These are phyloP conservation scores for Physaria fendleri DNA, from an alignment of 345 rosid genomes.

Conservation along the genomic window DNA sequence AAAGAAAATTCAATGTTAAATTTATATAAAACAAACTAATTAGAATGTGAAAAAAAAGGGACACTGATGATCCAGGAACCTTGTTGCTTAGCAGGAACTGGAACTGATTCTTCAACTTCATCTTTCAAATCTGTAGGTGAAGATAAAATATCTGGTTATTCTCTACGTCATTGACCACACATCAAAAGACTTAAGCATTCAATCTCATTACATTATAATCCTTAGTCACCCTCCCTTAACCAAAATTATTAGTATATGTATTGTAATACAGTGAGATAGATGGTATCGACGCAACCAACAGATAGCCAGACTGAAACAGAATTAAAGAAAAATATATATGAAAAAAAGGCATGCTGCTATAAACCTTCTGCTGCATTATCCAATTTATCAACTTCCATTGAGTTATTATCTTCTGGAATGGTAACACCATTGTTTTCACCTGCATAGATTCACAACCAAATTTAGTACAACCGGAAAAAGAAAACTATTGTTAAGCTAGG, in stretches of 20 bases:
- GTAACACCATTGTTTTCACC: conserved; percentile 22
- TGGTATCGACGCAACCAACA: too few species aligned
- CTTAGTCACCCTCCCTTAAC: too few species aligned
- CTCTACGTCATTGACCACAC: not conserved
- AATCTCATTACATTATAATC: not conserved
- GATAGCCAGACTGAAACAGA: not conserved
- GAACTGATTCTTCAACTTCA: conserved; percentile 24
- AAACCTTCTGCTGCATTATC: conserved; percentile 23
- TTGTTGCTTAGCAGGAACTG: conserved; percentile 38
- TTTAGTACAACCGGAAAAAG: not conserved
- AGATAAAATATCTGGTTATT: not conserved
- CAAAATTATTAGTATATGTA: too few species aligned
- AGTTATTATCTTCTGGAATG: not conserved
- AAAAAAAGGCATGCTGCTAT: not conserved
- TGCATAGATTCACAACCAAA: not conserved
- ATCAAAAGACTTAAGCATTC: not conserved
- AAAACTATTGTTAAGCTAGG: not conserved
- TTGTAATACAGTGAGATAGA: not conserved
- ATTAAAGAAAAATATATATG: not conserved
- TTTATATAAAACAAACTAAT: too few species aligned
- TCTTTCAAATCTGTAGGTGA: conserved; percentile 39
- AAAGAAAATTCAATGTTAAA: not conserved
- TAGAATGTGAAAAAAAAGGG: too few species aligned
- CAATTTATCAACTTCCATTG: conserved; percentile 15
- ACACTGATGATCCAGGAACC: conserved; percentile 29